Conservation (phyloP, 2,329 filamentous ascomycete species). For the Calonectria leucothoes region DNA sequence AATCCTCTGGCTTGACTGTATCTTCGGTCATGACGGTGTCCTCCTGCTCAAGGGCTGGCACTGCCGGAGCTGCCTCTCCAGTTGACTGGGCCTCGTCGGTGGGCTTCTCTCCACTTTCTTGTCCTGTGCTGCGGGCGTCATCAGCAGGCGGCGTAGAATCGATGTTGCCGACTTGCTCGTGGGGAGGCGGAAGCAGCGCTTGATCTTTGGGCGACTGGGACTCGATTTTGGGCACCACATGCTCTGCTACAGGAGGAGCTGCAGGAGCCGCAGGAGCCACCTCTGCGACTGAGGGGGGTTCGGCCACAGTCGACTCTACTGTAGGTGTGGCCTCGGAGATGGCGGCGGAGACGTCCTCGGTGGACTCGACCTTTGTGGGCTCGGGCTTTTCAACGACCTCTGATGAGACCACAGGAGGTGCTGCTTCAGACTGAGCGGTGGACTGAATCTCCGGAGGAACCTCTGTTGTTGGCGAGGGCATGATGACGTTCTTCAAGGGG, state of each 20-base stretch:
- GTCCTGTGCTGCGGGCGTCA: constrained; percentile 34
- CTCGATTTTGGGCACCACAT: constrained; percentile 37
- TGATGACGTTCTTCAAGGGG: constrained; percentile 63
- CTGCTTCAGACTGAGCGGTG: constrained; percentile 7
- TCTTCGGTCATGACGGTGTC: constrained; percentile 53
- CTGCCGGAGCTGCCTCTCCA: constrained; percentile 30
- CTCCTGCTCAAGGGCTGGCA: constrained; percentile 39
- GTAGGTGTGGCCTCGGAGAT: constrained; percentile 44
- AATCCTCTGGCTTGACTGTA: constrained; percentile 52
- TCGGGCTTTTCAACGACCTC: neutral
- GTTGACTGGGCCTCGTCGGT: constrained; percentile 37
- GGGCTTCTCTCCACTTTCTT: constrained; percentile 41
- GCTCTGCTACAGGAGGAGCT: constrained; percentile 31
- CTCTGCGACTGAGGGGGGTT: neutral
- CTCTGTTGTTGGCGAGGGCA: constrained; percentile 58
- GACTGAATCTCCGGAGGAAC: constrained; percentile 23
- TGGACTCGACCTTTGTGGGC: neutral
- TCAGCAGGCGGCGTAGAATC: constrained; percentile 47
- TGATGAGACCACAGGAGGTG: constrained; percentile 29
- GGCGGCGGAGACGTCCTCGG: neutral
- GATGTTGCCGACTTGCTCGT: constrained; percentile 55
- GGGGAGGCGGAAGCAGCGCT: constrained; percentile 49
- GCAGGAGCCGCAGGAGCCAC: too few species aligned
- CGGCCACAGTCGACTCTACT: neutral
- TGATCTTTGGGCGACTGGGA: constrained; percentile 31